Evolutionary conservation across 768 basidiomycete genomes (phyloP), one percentile per base, ranked within the genome.

Genomic region (Calocera cornea): DNA sequence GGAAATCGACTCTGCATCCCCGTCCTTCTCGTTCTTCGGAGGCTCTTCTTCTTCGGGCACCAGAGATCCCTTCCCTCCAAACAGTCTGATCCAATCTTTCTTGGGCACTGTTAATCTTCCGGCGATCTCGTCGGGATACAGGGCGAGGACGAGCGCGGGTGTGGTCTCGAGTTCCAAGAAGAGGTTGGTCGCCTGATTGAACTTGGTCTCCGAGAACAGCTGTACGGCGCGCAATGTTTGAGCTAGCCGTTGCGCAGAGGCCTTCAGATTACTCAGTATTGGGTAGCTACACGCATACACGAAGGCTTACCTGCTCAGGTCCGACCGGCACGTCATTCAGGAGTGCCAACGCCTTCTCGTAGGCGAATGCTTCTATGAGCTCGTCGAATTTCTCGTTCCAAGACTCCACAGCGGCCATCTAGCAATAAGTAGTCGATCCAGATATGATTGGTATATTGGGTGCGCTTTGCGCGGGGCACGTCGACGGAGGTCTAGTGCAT

Each of bases 91-190:
- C 90, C 92, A 94, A 7, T 80, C 78, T 1, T 87, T 86, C 49
- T 78, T 82, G 12, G 86, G 83, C 0, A 88, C 83, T 3, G 86
- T 80, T 8, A 97, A 77, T 34, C 90, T 82, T 5, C 95, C 95
- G 0, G 92, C 83, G 1, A 98, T 83, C 14, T 81, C 80, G 38
- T 89, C 85, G 0, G 92, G 90, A 75, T 92, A 99, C 5, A 98
- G 78, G 1, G 94, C 88, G 24, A 98, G 82, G 1, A 99, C 91
- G 73, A 94, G 92, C 0, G 95, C 92, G 0, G 97, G 97, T 72
- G 95, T 95, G 71, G 94, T 80, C 70, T 97, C 88, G 44, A 95
- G 86, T 44, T 88, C 85, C 63, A 94, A 83, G 75, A 98, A 94
- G 0, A 86, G 84, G 73, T 97, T 87, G 67, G 97, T 88, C 0